phyloP scores from a whole-genome alignment of 1,284 basidiomycete species.

The Trichosporon faecale region DNA sequence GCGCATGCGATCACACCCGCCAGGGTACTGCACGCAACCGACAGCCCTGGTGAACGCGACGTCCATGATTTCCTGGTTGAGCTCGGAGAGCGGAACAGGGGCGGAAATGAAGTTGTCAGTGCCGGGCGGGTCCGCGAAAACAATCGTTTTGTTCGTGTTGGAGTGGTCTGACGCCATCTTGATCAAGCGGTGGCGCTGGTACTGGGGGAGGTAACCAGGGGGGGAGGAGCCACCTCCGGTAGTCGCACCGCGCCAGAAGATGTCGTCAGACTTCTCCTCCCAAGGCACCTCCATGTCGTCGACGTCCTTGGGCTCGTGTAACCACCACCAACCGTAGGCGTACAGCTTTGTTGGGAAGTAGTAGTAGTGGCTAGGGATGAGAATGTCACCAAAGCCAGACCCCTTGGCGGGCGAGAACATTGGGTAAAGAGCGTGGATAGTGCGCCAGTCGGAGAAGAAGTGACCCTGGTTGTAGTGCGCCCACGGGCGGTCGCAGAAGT shows the following conservation, averaged over 20 bases:
- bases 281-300: slow-evolving; percentile 79
- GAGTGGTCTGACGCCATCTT: slow-evolving; percentile 68
- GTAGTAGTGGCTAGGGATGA: slow-evolving; percentile 92
- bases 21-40: slow-evolving; percentile 67
- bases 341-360: slow-evolving; percentile 75
- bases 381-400: slow-evolving; percentile 77
- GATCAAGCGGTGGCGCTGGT: slow-evolving; percentile 86
- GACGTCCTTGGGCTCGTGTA: slow-evolving; percentile 63
- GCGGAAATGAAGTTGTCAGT: slow-evolving; percentile 61
- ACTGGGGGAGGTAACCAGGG: slow-evolving; percentile 73
- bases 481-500: slow-evolving; percentile 78
- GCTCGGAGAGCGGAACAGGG: slow-evolving; percentile 59
- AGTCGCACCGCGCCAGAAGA: slow-evolving; percentile 72
- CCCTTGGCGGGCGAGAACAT: slow-evolving; percentile 86
- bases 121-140: slow-evolving; percentile 68
- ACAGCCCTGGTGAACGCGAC: slow-evolving; percentile 78
- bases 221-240: slow-evolving; percentile 88
- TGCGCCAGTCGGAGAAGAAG: slow-evolving; percentile 93
- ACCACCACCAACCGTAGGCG: slow-evolving; percentile 71
- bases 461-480: slow-evolving; percentile 82
- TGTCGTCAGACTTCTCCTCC: slow-evolving; percentile 55
- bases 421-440: slow-evolving; percentile 77
- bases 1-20: slow-evolving; percentile 69
- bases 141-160: slow-evolving; percentile 63
- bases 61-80: slow-evolving; percentile 84